Conservation (phyloP, 129 eudicot species). For the Pulicaria dysenterica region DNA sequence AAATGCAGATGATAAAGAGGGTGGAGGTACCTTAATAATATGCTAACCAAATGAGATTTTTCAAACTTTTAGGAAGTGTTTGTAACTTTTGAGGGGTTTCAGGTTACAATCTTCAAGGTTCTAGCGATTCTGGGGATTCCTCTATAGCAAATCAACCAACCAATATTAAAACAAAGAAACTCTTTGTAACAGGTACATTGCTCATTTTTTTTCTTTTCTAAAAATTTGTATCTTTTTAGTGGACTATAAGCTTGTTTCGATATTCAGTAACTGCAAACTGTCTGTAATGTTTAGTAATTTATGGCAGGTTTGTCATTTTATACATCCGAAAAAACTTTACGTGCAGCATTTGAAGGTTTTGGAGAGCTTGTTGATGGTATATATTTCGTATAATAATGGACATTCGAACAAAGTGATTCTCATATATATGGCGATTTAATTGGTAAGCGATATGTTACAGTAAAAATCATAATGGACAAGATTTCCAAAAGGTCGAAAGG, state of each 20-base stretch:
- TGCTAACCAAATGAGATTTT: neutral
- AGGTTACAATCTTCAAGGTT: constrained; percentile 41
- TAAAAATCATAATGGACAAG: constrained; percentile 91
- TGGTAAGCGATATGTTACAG: constrained; percentile 37
- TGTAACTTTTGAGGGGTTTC: constrained; percentile 15
- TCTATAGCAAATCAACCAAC: constrained; percentile 39
- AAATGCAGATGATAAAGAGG: constrained; percentile 59
- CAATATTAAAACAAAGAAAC: constrained; percentile 77
- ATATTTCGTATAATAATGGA: neutral
- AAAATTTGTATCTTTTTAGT: neutral
- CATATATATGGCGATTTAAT: constrained; percentile 3
- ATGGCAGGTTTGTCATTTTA: constrained; percentile 83
- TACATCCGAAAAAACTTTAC: constrained; percentile 94
- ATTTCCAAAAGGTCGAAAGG: constrained; percentile 97
- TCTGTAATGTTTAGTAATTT: constrained; percentile 12
- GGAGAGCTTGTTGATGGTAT: constrained; percentile 94
- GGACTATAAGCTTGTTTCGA: constrained; percentile 13
- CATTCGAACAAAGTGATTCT: neutral
- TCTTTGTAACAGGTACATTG: constrained; percentile 81
- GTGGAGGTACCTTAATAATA: constrained; percentile 56
- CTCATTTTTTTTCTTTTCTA: neutral
- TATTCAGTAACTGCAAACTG: neutral
- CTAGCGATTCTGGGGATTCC: constrained; percentile 35
- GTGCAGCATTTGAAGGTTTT: constrained; percentile 91
- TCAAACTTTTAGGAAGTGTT: neutral